These are phyloP conservation scores for Plantago major DNA, from an alignment of 257 asterid species.

Conservation along the genomic window DNA sequence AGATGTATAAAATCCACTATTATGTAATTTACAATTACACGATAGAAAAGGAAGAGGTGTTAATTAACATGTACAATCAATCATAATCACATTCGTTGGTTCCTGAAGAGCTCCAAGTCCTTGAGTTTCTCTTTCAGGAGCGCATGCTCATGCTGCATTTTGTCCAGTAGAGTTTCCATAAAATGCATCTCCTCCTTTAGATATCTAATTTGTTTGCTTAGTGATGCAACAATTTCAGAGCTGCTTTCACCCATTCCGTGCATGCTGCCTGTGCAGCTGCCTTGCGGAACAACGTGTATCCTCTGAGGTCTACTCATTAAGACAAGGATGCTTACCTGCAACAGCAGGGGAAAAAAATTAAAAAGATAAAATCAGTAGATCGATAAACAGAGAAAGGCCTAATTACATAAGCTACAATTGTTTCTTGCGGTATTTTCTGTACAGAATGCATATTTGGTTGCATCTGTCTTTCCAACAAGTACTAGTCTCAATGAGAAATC, in stretches of 20 bases:
- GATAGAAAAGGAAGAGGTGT: background rate
- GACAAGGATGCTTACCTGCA: slow-evolving; percentile 82
- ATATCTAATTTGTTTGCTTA: slow-evolving; percentile 54
- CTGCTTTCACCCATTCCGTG: slow-evolving; percentile 34
- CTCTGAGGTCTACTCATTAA: slow-evolving; percentile 83
- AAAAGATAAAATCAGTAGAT: background rate
- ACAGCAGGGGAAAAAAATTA: background rate
- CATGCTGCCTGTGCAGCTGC: slow-evolving; percentile 31
- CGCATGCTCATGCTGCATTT: slow-evolving; percentile 62
- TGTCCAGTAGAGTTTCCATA: slow-evolving; percentile 57
- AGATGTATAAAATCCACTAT: too few species aligned
- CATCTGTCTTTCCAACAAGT: too few species aligned
- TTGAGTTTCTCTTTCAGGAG: slow-evolving; percentile 49
- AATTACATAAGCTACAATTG: too few species aligned
- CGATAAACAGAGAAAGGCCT: background rate
- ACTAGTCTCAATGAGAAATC: too few species aligned
- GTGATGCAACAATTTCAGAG: slow-evolving; percentile 34
- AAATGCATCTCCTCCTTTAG: slow-evolving; percentile 80
- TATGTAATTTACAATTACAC: background rate
- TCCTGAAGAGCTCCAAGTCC: slow-evolving; percentile 59
- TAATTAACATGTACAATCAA: slow-evolving; percentile 12
- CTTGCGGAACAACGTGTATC: slow-evolving; percentile 65
- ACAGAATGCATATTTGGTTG: too few species aligned
- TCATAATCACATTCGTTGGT: slow-evolving; percentile 28
- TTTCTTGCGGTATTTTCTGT: too few species aligned